Percentiles rank a stretch among this genome's conserved stretches.
Evolutionary conservation across 768 basidiomycete species (phyloP).

Genomic region (Leccinum pellstonianum): DNA sequence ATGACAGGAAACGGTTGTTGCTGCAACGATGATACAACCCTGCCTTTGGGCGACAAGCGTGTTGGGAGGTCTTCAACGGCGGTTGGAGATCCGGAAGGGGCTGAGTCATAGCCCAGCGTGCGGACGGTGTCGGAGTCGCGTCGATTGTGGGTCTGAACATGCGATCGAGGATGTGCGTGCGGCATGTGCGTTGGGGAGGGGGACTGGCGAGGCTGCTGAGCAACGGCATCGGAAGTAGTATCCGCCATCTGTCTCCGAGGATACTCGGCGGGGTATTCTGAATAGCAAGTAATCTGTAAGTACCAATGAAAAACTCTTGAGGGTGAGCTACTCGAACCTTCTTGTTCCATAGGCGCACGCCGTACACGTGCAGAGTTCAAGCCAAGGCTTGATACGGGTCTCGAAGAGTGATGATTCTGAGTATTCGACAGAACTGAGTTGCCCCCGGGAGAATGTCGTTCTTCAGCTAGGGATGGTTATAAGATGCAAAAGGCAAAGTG

Average conservation of each 20-base stretch:
- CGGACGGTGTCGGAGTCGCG: constrained; percentile 78
- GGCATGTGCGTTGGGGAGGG: constrained; percentile 50
- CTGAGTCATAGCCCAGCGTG: constrained; percentile 38
- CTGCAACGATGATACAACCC: constrained; percentile 19
- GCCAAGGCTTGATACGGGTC: constrained; percentile 47
- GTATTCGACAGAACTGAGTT: constrained; percentile 14
- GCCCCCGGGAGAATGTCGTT: constrained; percentile 25
- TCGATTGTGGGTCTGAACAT: constrained; percentile 51
- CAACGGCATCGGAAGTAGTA: constrained; percentile 10
- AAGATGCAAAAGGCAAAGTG: constrained; percentile 28
- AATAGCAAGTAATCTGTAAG: constrained; percentile 11
- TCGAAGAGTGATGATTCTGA: constrained; percentile 30
- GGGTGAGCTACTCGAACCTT: constrained; percentile 30
- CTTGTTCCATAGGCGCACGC: constrained; percentile 46
- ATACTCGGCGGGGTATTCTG: constrained; percentile 30
- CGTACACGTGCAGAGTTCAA: constrained; percentile 37
- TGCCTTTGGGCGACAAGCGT: constrained; percentile 33
- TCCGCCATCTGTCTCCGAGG: constrained; percentile 20
- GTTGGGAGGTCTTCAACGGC: constrained; percentile 42
- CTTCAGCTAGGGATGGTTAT: constrained; percentile 26
- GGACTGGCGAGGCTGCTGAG: constrained; percentile 44
- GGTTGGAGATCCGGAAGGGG: constrained; percentile 53
- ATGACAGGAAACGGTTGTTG: constrained; percentile 30
- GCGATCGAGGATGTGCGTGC: constrained; percentile 31
- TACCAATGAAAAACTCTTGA: constrained; percentile 1